Evolutionary conservation across 305 asterid genomes (phyloP), one percentile per base, ranked within the genome.

Genomic region (Solanum hybrid): DNA sequence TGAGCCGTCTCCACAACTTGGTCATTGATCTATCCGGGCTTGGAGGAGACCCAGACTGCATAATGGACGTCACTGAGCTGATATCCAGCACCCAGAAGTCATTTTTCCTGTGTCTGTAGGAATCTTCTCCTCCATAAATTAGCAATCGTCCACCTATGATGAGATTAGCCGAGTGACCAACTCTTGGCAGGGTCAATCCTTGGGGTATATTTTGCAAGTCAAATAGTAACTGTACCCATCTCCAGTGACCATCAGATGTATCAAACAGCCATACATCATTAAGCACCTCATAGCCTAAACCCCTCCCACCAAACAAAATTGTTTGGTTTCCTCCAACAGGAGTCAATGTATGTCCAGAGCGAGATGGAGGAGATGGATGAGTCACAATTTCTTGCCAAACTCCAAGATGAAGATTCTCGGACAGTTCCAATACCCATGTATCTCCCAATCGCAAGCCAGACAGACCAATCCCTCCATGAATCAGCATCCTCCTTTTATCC

Each of bases 311-410:
- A 85, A 96, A 97, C 16, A 96, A 75, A 87, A 97, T 90, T 8
- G 94, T 92, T 84, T 93, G 94, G 35, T 29, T 87, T 79, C 94
- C 95, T 10, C 95, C 98, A 69, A 95, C 90, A 85, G 90, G 93
- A 18, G 99, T 97, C 75, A 97, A n/a, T 2, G 98, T 95, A 92
- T 97, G 99, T 4, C 99, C 99, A 6, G 99, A 97, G 22, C 99
- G 95, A 9, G 99, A 92, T 7, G 98, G 93, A 13, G 99, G 99
- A 46, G 94, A 90, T 13, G 98, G 93, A 42, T 90, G 92, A 6
- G 95, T 89, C 40, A 74, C 90, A 29, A 96, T 86, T 90, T 96
- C 94, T 14, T 34, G 92, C 99, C 99, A 97, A 13, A 94, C 93
- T 88, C 98, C 99, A 57, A 86, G 86, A 81, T 83, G 82, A 81